These are phyloP conservation scores for Trichosporon coremiiforme DNA, from an alignment of 1,284 basidiomycete species.

Conservation along the genomic window DNA sequence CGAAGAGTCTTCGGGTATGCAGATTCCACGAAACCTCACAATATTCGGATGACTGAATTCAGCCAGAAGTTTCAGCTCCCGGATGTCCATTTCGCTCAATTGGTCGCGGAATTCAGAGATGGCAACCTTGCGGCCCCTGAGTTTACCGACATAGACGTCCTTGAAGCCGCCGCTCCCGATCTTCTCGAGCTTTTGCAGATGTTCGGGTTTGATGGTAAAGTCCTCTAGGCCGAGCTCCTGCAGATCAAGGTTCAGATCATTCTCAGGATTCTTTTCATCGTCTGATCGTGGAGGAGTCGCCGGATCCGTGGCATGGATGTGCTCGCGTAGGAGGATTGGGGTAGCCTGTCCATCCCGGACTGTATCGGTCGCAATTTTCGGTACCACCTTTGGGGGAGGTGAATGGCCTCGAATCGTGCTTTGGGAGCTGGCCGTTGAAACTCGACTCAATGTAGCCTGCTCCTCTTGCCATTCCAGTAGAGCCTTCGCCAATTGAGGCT, in stretches of 20 bases:
- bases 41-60: constrained; percentile 98
- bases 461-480: constrained; percentile 72
- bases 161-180: constrained; percentile 99
- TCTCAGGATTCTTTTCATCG: constrained; percentile 62
- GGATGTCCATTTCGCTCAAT: constrained; percentile 96
- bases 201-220: constrained; percentile 88
- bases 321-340: constrained; percentile 53
- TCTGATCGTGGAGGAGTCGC: constrained; percentile 51
- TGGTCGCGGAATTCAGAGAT: constrained; percentile 96
- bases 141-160: constrained; percentile 91
- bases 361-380: background rate
- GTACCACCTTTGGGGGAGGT: constrained; percentile 27
- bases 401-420: constrained; percentile 34
- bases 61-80: constrained; percentile 92
- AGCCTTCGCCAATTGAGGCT: constrained; percentile 83
- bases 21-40: constrained; percentile 92
- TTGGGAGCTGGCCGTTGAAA: constrained; percentile 42
- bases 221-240: constrained; percentile 91
- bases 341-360: constrained; percentile 51
- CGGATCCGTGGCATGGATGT: constrained; percentile 53
- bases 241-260: constrained; percentile 85
- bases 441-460: constrained; percentile 28
- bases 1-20: constrained; percentile 87
- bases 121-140: constrained; percentile 81
- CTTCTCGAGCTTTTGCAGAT: constrained; percentile 89